These are phyloP conservation scores for Coprinopsis sp. DNA, from an alignment of 768 basidiomycete genomes.

Conservation along the genomic window DNA sequence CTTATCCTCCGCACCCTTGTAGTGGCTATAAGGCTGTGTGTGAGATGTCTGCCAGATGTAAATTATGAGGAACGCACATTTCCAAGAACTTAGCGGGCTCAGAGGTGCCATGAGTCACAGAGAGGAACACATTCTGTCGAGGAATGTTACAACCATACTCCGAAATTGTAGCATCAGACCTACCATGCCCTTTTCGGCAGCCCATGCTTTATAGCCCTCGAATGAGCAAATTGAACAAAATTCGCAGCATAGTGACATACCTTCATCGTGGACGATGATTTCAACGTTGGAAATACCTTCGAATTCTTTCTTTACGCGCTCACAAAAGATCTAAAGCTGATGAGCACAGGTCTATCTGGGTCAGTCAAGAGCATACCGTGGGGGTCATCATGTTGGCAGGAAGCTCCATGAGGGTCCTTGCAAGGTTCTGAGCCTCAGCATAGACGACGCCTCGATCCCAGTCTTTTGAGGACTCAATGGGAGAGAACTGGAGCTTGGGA, in stretches of 20 bases:
- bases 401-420: constrained; percentile 79
- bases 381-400: constrained; percentile 87
- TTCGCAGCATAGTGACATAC: too few relatives aligned
- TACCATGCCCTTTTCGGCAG: constrained; percentile 80
- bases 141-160: neutral
- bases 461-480: constrained; percentile 45
- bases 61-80: too few relatives aligned
- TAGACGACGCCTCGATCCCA: constrained; percentile 75
- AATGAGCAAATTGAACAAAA: constrained; percentile 7
- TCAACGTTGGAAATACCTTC: constrained; percentile 61
- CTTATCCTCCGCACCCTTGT: constrained; percentile 64
- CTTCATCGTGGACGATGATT: constrained; percentile 68
- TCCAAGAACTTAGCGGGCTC: constrained; percentile 88
- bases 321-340: constrained; percentile 71
- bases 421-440: constrained; percentile 74
- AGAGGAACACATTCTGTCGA: constrained; percentile 72
- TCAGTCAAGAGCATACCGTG: constrained; percentile 58
- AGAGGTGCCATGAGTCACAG: constrained; percentile 75
- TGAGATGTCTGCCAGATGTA: constrained; percentile 12
- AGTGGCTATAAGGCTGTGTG: constrained; percentile 51
- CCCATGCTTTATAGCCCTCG: constrained; percentile 71
- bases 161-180: neutral
- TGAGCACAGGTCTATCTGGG: too few relatives aligned
- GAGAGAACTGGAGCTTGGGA: constrained; percentile 44
- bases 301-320: constrained; percentile 67